Evolutionary conservation across 2,329 filamentous ascomycete genomes (phyloP).

Genomic region (Arthrobotrys megalospora): DNA sequence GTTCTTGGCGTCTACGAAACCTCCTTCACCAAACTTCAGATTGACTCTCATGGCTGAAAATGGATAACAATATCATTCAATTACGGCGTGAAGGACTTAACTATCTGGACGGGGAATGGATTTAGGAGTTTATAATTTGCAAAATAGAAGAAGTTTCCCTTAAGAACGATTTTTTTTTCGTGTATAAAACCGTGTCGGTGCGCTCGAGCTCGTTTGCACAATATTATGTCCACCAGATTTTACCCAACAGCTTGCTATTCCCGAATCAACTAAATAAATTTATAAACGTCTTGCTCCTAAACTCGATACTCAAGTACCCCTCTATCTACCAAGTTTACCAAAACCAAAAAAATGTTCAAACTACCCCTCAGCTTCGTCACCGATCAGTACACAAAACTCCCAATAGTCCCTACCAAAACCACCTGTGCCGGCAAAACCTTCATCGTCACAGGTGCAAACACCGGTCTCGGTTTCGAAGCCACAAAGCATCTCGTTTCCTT

Average conservation of each 20-base stretch:
- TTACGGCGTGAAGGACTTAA: slow-evolving; percentile 17
- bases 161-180: not conserved
- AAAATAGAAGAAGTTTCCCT: not conserved
- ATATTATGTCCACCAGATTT: too few species aligned
- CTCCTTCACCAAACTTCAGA: not conserved
- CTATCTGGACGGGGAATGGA: slow-evolving; percentile 6
- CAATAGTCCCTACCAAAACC: slow-evolving; percentile 22
- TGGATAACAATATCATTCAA: slow-evolving; percentile 7
- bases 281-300: too few species aligned
- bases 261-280: too few species aligned
- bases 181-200: not conserved
- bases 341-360: not conserved
- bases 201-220: too few species aligned
- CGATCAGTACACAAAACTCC: slow-evolving; percentile 40
- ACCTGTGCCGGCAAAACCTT: slow-evolving; percentile 62
- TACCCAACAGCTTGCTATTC: too few species aligned
- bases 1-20: not conserved
- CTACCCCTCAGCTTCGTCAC: slow-evolving; percentile 29
- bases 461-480: slow-evolving; percentile 69
- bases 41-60: not conserved
- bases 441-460: slow-evolving; percentile 70
- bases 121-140: slow-evolving; percentile 26
- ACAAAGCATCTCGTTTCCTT: slow-evolving; percentile 67
- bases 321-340: not conserved
- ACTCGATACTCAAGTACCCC: too few species aligned